A percentile compares a stretch with the other conserved stretches of the same genome.
Evolutionary conservation across 495 filamentous ascomycete genomes (phyloP).

Genomic region (Hypomontagnella monticulosa): DNA sequence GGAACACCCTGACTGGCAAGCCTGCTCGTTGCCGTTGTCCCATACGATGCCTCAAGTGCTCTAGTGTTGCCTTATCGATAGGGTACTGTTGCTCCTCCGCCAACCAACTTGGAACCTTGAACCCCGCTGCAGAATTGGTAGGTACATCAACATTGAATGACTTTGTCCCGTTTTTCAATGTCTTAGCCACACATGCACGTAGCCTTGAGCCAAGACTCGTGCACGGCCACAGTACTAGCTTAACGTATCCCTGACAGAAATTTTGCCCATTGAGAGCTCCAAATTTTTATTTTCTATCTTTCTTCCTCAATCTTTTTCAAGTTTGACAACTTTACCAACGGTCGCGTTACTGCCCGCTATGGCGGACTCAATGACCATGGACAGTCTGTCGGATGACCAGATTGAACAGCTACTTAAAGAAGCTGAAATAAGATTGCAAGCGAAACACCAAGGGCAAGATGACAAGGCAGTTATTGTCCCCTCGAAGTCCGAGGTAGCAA

Average conservation of each 20-base stretch:
- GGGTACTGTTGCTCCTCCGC: slow-evolving; percentile 61
- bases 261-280: slow-evolving; percentile 20
- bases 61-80: slow-evolving; percentile 49
- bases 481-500: slow-evolving; percentile 25
- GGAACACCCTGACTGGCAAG: slow-evolving; percentile 20
- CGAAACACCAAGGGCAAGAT: slow-evolving; percentile 37
- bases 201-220: too few species aligned
- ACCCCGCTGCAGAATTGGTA: too few species aligned
- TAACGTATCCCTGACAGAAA: not conserved
- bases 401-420: slow-evolving; percentile 44
- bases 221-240: slow-evolving; percentile 13
- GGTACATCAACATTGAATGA: too few species aligned
- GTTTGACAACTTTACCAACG: not conserved
- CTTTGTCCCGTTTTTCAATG: not conserved
- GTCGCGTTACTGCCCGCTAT: slow-evolving; percentile 17
- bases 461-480: slow-evolving; percentile 22
- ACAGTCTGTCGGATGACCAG: slow-evolving; percentile 42
- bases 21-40: not conserved
- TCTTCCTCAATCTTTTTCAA: slow-evolving; percentile 3
- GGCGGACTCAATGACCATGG: slow-evolving; percentile 26
- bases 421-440: slow-evolving; percentile 43
- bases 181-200: not conserved
- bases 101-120: not conserved
- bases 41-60: too few species aligned
- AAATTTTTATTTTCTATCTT: slow-evolving; percentile 25